phyloP scores from a whole-genome alignment of 2,329 filamentous ascomycete genomes.

The Fusarium miscanthi region DNA sequence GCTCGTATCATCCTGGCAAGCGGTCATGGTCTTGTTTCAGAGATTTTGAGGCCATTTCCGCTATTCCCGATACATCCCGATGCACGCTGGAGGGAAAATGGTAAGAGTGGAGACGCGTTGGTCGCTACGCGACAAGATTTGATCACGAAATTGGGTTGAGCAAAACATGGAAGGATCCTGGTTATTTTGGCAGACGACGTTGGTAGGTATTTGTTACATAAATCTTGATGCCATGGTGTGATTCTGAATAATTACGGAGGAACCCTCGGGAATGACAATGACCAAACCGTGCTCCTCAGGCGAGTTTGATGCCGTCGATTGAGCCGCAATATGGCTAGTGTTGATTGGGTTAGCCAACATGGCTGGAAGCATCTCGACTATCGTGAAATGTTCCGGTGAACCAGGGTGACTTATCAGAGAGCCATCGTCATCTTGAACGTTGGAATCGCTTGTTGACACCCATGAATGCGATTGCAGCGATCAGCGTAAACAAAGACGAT shows the following conservation, averaged over 20 bases:
- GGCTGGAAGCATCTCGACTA: background rate
- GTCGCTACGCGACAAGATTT: background rate
- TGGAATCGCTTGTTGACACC: too few species aligned
- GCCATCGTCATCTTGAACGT: background rate
- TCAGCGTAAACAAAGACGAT: background rate
- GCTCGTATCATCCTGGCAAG: background rate
- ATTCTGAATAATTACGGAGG: accelerated
- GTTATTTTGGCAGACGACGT: accelerated
- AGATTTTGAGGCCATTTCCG: background rate
- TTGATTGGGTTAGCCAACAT: background rate
- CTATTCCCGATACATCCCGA: background rate
- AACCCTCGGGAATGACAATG: accelerated
- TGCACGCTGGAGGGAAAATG: background rate
- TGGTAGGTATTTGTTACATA: background rate
- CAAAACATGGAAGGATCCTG: background rate
- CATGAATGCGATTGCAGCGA: background rate
- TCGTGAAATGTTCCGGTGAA: background rate
- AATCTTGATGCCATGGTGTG: accelerated
- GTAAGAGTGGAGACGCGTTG: background rate
- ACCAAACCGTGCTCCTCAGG: accelerated
- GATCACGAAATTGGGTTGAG: background rate
- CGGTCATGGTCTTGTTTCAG: background rate
- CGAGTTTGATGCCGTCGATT: background rate
- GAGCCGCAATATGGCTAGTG: background rate
- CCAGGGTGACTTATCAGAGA: background rate